phyloP scores from a whole-genome alignment of 169 alveolate genomes.

The Cryptosporidium meleagridis region DNA sequence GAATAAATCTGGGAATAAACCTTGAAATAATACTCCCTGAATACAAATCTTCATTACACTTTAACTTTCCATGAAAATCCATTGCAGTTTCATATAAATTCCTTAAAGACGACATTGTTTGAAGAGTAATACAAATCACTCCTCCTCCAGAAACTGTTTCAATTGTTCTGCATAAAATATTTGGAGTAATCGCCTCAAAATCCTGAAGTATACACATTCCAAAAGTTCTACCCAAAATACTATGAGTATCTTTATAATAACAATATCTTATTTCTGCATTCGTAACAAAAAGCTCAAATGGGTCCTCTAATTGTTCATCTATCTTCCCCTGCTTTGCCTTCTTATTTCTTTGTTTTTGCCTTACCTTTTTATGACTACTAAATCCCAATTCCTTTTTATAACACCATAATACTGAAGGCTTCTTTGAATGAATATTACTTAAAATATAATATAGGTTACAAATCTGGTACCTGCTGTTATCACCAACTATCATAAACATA shows the following conservation, averaged over 20 bases:
- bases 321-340: slow-evolving; percentile 92
- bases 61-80: slow-evolving; percentile 94
- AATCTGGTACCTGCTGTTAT: slow-evolving; percentile 96
- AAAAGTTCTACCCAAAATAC: slow-evolving; percentile 95
- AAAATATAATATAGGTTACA: slow-evolving; percentile 89
- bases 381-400: slow-evolving; percentile 98
- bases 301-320: slow-evolving; percentile 95
- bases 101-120: slow-evolving; percentile 88
- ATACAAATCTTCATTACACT: slow-evolving; percentile 40
- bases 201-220: slow-evolving; percentile 97
- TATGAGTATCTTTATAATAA: slow-evolving; percentile 96
- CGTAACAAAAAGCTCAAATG: slow-evolving; percentile 94
- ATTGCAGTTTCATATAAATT: slow-evolving; percentile 89
- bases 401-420: slow-evolving; percentile 97
- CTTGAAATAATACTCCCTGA: slow-evolving; percentile 51
- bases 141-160: slow-evolving; percentile 99
- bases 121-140: slow-evolving; percentile 89
- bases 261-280: slow-evolving; percentile 96
- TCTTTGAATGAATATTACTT: slow-evolving; percentile 76
- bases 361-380: slow-evolving; percentile 94
- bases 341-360: slow-evolving; percentile 94
- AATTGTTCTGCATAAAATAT: slow-evolving; percentile 98
- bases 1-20: slow-evolving; percentile 78
- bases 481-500: slow-evolving; percentile 96
- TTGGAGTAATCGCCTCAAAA: slow-evolving; percentile 99